Base-by-base conservation (phyloP, 176 grass and related monocot genomes). In the Poa pratensis region DNA sequence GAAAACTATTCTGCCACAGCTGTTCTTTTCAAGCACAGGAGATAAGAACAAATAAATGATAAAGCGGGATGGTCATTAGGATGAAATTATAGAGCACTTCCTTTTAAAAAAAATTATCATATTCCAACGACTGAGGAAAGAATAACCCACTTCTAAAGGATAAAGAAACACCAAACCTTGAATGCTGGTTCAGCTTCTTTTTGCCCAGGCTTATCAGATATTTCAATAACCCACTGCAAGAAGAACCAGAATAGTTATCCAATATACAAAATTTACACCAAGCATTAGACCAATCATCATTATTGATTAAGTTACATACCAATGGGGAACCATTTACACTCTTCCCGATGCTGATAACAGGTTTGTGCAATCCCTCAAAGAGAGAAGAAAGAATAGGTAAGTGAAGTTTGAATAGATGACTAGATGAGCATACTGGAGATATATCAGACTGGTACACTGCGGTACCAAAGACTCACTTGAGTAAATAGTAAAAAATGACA, bases 271-370 rank as follows among this genome's bases (percentile, higher is more conserved):
- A 45, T 60, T 84, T 78, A 27, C 13, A 79, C 24, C 19, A 61
- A 43, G 16, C 53, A 81, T 67, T 32, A 73, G 8, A 77, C 50
- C 61, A 42, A 23, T 7, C 45, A 37, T 37, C 26, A 66, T 40
- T 65, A 7, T 65, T 24, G 2, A 34, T 16, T 9, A 73, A 89
- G 39, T 82, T 77, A 39, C 80, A 22, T 98, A 98, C 96, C 96
- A 98, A 75, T 86, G 89, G 78, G 45, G 90, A 87, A 80, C 90
- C 78, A 83, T 98, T 91, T 69, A 92, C 93, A 82, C 96, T 98
- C 91, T 95, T 91, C 85, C 96, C 93, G 81, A 98, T 95, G 91
- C 96, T 98, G 96, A 93, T 83, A 91, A 74, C 45, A 89, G 69
- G 76, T 89, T 92, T 71, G 45, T 85, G 91, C n/a, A 94, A 92